Evolutionary conservation across 257 asterid species (phyloP).

Genomic region (Lithospermum erythrorhizon): DNA sequence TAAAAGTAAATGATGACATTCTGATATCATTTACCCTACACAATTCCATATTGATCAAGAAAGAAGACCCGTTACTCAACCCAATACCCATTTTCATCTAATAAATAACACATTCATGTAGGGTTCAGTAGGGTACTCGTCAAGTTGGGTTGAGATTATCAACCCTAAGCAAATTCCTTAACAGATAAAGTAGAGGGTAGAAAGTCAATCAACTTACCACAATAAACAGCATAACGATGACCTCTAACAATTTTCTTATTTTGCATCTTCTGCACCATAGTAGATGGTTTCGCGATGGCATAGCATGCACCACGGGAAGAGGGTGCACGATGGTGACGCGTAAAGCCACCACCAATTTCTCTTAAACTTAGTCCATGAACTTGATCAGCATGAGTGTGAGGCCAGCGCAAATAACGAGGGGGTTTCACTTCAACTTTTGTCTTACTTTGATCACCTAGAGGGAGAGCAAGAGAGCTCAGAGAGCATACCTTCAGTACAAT

Average conservation of each 20-base stretch:
- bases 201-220: slow-evolving; percentile 37
- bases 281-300: slow-evolving; percentile 88
- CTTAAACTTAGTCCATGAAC: slow-evolving; percentile 81
- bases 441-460: slow-evolving; percentile 49
- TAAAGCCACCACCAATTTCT: slow-evolving; percentile 92
- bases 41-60: no score
- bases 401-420: slow-evolving; percentile 78
- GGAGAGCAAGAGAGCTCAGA: slow-evolving; percentile 14
- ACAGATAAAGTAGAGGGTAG: neutral
- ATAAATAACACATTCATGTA: no score
- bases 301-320: slow-evolving; percentile 85
- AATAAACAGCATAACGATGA: slow-evolving; percentile 89
- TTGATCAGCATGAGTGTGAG: slow-evolving; percentile 83
- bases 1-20: no score
- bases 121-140: no score
- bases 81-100: no score
- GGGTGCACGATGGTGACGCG: slow-evolving; percentile 90
- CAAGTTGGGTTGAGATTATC: neutral
- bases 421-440: slow-evolving; percentile 30
- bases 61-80: no score
- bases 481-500: neutral
- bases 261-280: slow-evolving; percentile 94
- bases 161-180: neutral
- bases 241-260: slow-evolving; percentile 65
- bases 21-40: no score